Conservation (phyloP, 306 rosid species). For the Arachis hypogaea region DNA sequence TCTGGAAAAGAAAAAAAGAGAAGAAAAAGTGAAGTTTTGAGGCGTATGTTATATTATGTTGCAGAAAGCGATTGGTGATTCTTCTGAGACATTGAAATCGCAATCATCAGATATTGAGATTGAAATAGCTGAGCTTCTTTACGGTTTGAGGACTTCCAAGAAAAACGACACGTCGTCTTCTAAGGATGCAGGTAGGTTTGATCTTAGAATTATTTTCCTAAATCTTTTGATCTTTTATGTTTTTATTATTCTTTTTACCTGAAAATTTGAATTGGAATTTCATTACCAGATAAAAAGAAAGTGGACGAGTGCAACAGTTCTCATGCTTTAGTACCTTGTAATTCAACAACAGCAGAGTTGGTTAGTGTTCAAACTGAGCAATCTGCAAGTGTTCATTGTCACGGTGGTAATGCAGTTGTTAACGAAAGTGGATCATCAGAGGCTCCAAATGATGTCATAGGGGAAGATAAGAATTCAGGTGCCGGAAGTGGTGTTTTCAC, state of each 20-base stretch:
- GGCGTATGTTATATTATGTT: slow-evolving; percentile 34
- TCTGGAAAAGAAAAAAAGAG: too few relatives aligned
- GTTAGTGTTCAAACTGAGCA: slow-evolving; percentile 39
- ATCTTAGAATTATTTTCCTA: slow-evolving; percentile 2
- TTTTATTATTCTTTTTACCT: background rate
- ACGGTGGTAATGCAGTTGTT: slow-evolving; percentile 15
- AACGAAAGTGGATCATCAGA: slow-evolving; percentile 37
- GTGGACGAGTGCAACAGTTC: slow-evolving; percentile 33
- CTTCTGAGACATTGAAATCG: slow-evolving; percentile 40
- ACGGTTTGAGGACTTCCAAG: slow-evolving; percentile 54
- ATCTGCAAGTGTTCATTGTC: slow-evolving; percentile 36
- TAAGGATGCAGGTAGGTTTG: slow-evolving; percentile 43
- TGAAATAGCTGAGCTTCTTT: slow-evolving; percentile 84
- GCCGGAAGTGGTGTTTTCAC: slow-evolving; percentile 15
- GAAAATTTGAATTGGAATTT: slow-evolving; percentile 21
- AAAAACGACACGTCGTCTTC: slow-evolving; percentile 39
- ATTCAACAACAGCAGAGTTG: slow-evolving; percentile 38
- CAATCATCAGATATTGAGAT: slow-evolving; percentile 59
- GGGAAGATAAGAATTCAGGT: slow-evolving; percentile 38
- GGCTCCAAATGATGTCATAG: slow-evolving; percentile 21
- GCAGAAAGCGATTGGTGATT: slow-evolving; percentile 53
- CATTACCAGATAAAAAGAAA: slow-evolving; percentile 42
- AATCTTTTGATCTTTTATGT: background rate
- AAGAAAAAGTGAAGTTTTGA: slow-evolving; percentile 12
- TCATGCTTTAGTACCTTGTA: slow-evolving; percentile 26